Percentiles rank a stretch among this genome's conserved stretches.
These are phyloP conservation scores for Clonostachys rosea DNA, from an alignment of 2,329 filamentous ascomycete genomes.

Conservation along the genomic window DNA sequence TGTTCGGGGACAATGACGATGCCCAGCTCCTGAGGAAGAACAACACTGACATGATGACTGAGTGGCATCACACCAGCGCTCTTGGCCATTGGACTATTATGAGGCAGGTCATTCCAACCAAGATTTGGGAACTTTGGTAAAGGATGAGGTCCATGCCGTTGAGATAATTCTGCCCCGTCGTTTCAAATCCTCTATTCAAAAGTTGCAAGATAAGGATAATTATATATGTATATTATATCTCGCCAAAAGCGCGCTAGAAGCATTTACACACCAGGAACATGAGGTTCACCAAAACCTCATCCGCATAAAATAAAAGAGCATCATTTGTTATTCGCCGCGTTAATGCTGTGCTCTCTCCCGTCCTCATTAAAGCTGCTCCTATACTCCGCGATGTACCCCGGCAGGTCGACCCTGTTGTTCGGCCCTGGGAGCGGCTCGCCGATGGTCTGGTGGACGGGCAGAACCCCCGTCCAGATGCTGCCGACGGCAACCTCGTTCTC, in stretches of 20 bases:
- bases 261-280: background rate
- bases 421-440: conserved; percentile 58
- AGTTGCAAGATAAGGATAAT: too few species aligned
- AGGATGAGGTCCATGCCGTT: background rate
- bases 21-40: conserved; percentile 53
- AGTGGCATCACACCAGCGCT: conserved; percentile 72
- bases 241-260: background rate
- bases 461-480: conserved; percentile 49
- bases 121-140: conserved; percentile 87
- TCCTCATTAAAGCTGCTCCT: conserved; percentile 29
- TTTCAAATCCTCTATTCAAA: too few species aligned
- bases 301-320: background rate
- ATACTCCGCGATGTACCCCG: conserved; percentile 52
- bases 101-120: conserved; percentile 72
- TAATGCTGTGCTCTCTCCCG: conserved; percentile 17
- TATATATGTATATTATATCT: too few species aligned
- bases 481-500: conserved; percentile 33
- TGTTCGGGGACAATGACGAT: conserved; percentile 22
- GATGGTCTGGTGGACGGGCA: conserved; percentile 59
- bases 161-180: too few species aligned
- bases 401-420: conserved; percentile 57
- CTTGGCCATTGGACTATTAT: conserved; percentile 89
- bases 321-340: conserved; percentile 15
- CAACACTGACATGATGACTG: conserved; percentile 61
- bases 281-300: background rate